Evolutionary conservation across 176 grass and related monocot species (phyloP), one percentile per base, ranked within the genome.

Genomic region (Eragrostis curvula): DNA sequence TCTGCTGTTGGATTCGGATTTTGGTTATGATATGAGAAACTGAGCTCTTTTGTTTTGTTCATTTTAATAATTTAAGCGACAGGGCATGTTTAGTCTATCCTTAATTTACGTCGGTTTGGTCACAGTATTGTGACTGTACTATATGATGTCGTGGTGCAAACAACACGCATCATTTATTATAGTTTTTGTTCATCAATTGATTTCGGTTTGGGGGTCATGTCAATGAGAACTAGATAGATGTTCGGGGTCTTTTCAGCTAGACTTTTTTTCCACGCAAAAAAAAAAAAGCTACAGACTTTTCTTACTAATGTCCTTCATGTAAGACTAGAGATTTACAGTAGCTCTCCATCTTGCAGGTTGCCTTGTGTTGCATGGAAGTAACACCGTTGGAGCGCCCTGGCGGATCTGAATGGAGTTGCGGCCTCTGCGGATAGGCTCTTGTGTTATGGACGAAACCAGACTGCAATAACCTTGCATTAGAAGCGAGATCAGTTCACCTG

Each of bases 401-500:
- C 43, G 40, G 48, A 67, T 79, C 71, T 59, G 60, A 62, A 58
- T 32, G 48, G 66, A 78, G 67, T 55, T 82, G 59, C 68, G 23
- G 12, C 68, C 28, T 52, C 50, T 62, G 72, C 21, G 20, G 10
- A 74, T 76, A 81, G 29, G 79, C 36, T 68, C 58, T 29, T 42
- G 73, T 73, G 57, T 73, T 73, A 44, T 73, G 59, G 14, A 67
- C 13, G 73, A 68, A 62, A 43, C 73, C 11, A 58, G 24, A 68
- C 84, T 86, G 74, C 74, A 86, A 83, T 86, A 86, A 90, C 74
- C 60, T 67, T 79, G 79, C 61, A 47, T 78, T 73, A 43, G 84
- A 90, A 86, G 84, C 79, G 84, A 86, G 84, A 90, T 90, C 88
- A 83, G 79, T 86, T 74, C 79, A 83, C 50, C 88, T 79, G 84